Percentiles rank a stretch among this genome's conserved stretches.
phyloP scores from a whole-genome alignment of 2,329 filamentous ascomycete genomes.

The Stromatinia cepivora region DNA sequence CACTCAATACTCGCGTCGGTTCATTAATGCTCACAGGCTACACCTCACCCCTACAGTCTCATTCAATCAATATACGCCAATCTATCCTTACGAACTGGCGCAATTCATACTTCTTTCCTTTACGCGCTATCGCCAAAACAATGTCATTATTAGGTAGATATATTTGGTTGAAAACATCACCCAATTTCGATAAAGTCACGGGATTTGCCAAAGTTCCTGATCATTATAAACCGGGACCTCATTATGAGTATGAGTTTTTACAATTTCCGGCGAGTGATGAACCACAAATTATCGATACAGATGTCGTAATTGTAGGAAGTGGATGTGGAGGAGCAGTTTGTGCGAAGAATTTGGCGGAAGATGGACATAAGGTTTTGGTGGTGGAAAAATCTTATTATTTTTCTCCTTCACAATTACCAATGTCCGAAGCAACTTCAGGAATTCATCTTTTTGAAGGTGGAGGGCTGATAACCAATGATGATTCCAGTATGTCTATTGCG shows the following conservation, averaged over 20 bases:
- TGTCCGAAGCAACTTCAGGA: conserved; percentile 62
- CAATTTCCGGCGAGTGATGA: conserved; percentile 36
- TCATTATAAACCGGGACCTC: conserved; percentile 43
- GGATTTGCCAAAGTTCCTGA: conserved; percentile 58
- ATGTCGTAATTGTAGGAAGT: conserved; percentile 83
- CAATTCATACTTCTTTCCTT: conserved; percentile 54
- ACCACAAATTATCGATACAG: conserved; percentile 67
- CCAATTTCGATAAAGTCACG: conserved; percentile 54
- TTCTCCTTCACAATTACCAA: conserved; percentile 69
- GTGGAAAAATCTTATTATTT: conserved; percentile 83
- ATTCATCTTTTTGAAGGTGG: conserved; percentile 69
- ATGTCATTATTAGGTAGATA: conserved; percentile 54
- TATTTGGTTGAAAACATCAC: conserved; percentile 50
- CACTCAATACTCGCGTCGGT: conserved; percentile 59
- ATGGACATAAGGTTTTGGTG: conserved; percentile 73
- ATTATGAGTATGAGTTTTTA: conserved; percentile 40
- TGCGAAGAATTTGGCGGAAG: conserved; percentile 78
- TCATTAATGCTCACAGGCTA: conserved; percentile 68
- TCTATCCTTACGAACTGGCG: conserved; percentile 63
- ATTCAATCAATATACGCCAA: conserved; percentile 60
- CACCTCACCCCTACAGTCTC: conserved; percentile 59
- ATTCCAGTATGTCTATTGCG: conserved; percentile 59
- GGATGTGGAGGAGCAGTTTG: conserved; percentile 82
- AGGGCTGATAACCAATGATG: conserved; percentile 57
- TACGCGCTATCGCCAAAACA: conserved; percentile 57